Evolutionary conservation across 192 early-diverging fungal genomes (phyloP).

Genomic region (Phlyctochytrium arcticum): DNA sequence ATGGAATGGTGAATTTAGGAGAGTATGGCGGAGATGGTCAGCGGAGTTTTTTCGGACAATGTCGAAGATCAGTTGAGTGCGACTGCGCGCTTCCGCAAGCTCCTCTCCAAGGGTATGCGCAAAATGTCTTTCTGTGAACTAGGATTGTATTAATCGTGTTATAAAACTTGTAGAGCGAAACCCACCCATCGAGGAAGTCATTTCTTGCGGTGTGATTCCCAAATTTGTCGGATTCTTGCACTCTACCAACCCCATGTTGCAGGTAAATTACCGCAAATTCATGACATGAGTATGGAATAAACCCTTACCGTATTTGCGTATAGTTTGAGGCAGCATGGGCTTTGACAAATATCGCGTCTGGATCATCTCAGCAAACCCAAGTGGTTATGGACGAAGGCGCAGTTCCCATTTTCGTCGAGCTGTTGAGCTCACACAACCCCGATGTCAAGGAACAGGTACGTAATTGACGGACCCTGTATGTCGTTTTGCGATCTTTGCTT

Average conservation of each 20-base stretch:
- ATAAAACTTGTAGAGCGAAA: conserved; percentile 70
- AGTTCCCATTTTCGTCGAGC: conserved; percentile 86
- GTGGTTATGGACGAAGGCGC: conserved; percentile 90
- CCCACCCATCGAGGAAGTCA: conserved; percentile 96
- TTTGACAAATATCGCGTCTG: conserved; percentile 98
- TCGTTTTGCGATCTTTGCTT: background rate
- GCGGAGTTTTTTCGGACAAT: conserved; percentile 71
- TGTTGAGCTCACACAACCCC: conserved; percentile 72
- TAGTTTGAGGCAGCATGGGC: conserved; percentile 99
- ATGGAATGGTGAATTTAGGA: conserved; percentile 57
- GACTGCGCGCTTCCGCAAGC: conserved; percentile 87
- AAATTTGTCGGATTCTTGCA: conserved; percentile 92
- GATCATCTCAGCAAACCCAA: conserved; percentile 89
- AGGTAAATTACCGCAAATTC: conserved; percentile 44
- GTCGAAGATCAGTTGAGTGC: conserved; percentile 75
- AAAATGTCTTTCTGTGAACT: no score
- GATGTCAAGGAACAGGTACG: conserved; percentile 92
- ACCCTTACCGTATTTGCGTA: no score
- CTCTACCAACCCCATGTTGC: conserved; percentile 78
- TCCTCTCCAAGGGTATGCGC: conserved; percentile 69
- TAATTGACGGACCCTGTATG: background rate
- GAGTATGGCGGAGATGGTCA: conserved; percentile 74
- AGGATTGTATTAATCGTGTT: background rate
- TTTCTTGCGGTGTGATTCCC: conserved; percentile 87
- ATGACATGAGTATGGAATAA: no score